Conservation (phyloP, 768 basidiomycete genomes). For the Clitopilus passeckerianus region DNA sequence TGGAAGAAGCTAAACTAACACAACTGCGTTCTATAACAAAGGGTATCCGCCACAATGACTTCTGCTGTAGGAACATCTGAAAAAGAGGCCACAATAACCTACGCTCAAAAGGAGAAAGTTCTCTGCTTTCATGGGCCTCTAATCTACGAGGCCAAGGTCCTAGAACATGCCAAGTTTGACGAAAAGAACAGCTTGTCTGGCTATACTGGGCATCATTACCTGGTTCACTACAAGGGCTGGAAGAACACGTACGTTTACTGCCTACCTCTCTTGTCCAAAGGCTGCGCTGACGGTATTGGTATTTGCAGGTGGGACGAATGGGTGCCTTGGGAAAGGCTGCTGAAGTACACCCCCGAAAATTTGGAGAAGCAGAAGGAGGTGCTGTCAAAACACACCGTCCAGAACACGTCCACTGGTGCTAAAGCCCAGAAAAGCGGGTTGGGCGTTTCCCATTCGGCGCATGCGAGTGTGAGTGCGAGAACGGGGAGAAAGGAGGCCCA, state of each 20-base stretch:
- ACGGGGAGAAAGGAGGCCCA: slow-evolving; percentile 45
- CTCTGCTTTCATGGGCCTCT: slow-evolving; percentile 95
- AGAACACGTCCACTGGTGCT: slow-evolving; percentile 14
- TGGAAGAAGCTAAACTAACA: background rate
- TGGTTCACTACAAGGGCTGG: slow-evolving; percentile 99
- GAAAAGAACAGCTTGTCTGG: slow-evolving; percentile 58
- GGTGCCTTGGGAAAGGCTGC: slow-evolving; percentile 76
- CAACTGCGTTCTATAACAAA: too few species aligned
- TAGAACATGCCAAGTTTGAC: slow-evolving; percentile 59
- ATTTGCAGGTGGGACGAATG: slow-evolving; percentile 94
- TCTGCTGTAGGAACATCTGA: slow-evolving; percentile 11
- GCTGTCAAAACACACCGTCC: slow-evolving; percentile 24
- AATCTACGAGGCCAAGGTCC: slow-evolving; percentile 94
- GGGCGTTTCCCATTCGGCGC: background rate
- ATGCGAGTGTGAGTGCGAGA: slow-evolving; percentile 4
- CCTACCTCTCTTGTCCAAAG: background rate
- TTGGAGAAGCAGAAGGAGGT: slow-evolving; percentile 74
- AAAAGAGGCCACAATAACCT: slow-evolving; percentile 18
- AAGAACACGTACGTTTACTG: slow-evolving; percentile 76
- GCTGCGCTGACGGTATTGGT: background rate
- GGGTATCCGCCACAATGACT: background rate
- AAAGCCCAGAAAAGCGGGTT: slow-evolving; percentile 12
- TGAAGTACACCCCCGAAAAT: slow-evolving; percentile 83
- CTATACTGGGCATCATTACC: slow-evolving; percentile 74
- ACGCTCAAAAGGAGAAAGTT: slow-evolving; percentile 67